phyloP scores from a whole-genome alignment of 345 rosid species.

The Triadica sebifera region DNA sequence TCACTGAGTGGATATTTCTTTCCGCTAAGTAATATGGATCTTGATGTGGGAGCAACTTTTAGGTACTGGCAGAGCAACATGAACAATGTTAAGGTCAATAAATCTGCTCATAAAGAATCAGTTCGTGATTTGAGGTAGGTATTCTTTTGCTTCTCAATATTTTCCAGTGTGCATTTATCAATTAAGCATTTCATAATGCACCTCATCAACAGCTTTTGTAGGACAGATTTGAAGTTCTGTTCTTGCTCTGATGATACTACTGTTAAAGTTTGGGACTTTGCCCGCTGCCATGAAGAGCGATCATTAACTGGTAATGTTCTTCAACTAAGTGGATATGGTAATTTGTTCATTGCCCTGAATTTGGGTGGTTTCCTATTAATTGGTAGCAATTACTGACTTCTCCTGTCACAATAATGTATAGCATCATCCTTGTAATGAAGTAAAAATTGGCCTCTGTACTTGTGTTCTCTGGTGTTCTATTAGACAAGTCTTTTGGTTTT shows the following conservation, averaged over 20 bases:
- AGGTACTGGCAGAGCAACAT: conserved; percentile 99
- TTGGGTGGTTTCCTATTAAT: too few species aligned
- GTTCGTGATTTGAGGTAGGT: conserved; percentile 80
- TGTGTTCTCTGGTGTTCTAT: too few species aligned
- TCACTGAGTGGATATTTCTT: neutral
- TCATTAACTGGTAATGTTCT: conserved; percentile 87
- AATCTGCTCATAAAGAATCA: conserved; percentile 95
- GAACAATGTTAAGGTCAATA: conserved; percentile 96
- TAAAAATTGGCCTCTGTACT: too few species aligned
- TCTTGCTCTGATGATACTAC: conserved; percentile 98
- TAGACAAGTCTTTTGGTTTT: too few species aligned
- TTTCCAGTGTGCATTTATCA: neutral
- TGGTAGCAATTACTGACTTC: too few species aligned
- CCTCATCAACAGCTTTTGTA: conserved; percentile 71
- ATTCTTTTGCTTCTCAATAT: neutral
- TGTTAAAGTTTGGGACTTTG: conserved; percentile 98
- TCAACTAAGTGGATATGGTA: conserved; percentile 11
- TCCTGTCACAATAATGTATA: too few species aligned
- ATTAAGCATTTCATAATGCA: conserved; percentile 18
- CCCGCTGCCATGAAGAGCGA: conserved; percentile 88
- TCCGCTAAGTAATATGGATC: neutral
- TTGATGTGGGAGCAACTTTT: conserved; percentile 14
- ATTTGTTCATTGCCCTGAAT: neutral
- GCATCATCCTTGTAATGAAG: too few species aligned
- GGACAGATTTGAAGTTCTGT: conserved; percentile 97